Conservation (phyloP, 75 land plant species). For the Adiantum capillusveneris region DNA sequence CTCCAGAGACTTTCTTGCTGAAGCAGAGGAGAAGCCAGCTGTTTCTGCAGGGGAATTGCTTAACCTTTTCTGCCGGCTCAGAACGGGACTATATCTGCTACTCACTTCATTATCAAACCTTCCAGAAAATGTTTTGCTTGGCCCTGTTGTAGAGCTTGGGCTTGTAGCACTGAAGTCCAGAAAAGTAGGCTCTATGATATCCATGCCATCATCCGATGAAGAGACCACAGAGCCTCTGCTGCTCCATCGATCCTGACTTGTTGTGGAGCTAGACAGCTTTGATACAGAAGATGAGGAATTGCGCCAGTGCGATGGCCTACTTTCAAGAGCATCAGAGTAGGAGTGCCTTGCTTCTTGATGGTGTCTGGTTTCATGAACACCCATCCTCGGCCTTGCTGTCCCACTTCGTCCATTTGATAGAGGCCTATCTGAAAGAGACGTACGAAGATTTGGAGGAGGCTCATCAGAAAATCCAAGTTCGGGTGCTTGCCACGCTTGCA, state of each 20-base stretch:
- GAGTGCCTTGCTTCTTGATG: too few relatives aligned
- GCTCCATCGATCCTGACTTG: slow-evolving; percentile 1
- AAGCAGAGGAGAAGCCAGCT: not conserved
- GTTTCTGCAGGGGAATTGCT: too few relatives aligned
- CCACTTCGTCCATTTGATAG: too few relatives aligned
- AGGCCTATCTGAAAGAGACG: not conserved
- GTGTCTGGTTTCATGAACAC: too few relatives aligned
- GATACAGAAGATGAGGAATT: not conserved
- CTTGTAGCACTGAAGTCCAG: not conserved
- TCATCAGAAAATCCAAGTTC: slow-evolving; percentile 6
- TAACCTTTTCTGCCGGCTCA: too few relatives aligned
- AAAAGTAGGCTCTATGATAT: not conserved
- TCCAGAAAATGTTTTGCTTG: too few relatives aligned
- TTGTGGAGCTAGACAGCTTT: not conserved
- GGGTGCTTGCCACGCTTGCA: not conserved
- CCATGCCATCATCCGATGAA: slow-evolving; percentile 2
- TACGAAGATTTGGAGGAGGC: slow-evolving; percentile 2
- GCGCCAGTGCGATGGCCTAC: not conserved
- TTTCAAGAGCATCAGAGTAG: too few relatives aligned
- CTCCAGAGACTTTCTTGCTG: slow-evolving; percentile 6
- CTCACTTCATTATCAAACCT: too few relatives aligned
- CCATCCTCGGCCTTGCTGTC: too few relatives aligned
- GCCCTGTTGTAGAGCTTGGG: not conserved
- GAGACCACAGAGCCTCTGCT: slow-evolving; percentile 1
- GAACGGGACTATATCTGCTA: too few relatives aligned